Base-by-base conservation (phyloP, 163 green algal species). In the Scenedesmus sp. region DNA sequence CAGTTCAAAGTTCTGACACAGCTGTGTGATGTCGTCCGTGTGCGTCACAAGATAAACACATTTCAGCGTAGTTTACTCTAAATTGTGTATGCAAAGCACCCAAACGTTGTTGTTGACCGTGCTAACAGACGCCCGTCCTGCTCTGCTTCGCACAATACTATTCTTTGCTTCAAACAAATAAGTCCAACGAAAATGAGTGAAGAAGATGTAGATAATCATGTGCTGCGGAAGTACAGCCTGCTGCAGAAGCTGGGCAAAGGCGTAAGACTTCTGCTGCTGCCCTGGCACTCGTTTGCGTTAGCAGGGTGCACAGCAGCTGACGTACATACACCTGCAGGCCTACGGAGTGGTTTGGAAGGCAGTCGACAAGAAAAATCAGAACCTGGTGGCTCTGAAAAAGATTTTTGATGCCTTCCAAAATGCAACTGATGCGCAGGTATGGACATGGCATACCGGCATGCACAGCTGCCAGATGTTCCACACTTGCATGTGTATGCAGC, bases 331-430 rank as follows among this genome's bases (percentile, higher is more conserved):
- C 1, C 1, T 93, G 86, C 97, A 99, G 98, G 98, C 98, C 0
- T 99, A 99, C 87, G 98, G 98, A 54, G 98, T 99, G 13, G 98
- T 99, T 0, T 99, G 98, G 98, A 98, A 97, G 81, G 97, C 98
- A 0, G 91, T 99, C 2, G 98, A 99, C 92, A 97, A 97, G 85
- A 99, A 99, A 90, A 99, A 96, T 1, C 90, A 95, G 7, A 95
- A 98, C 70, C 96, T 95, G 0, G 97, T 99, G 13, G 98, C 98
- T 0, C 88, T 99, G 86, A 99, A 99, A 92, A 99, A 99, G 92
- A 99, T 99, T 60, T 99, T 99, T 90, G 98, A 99, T 90, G 98
- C 98, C 0, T 99, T 99, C 90, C 98, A 99, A 92, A 99, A 99
- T 87, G 96, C 97, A 74, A 99, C 98, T 52, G 98, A 99, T 93